phyloP scores from a whole-genome alignment of 768 basidiomycete species.

The Suillus brevipes region DNA sequence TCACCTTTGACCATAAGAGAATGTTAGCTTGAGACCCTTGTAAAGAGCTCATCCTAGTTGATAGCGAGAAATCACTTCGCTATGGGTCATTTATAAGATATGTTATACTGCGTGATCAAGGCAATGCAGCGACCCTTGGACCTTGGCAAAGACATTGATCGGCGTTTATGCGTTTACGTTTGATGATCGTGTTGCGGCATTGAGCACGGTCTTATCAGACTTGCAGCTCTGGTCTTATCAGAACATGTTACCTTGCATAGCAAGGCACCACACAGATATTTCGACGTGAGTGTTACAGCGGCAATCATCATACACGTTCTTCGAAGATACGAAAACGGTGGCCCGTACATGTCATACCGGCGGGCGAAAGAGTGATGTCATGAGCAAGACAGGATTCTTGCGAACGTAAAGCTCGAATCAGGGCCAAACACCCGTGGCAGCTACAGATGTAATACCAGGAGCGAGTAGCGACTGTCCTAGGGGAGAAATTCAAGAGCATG shows the following conservation, averaged over 20 bases:
- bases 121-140: neutral
- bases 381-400: neutral
- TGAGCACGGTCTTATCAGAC: neutral
- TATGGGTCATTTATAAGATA: neutral
- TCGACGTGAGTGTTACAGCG: neutral
- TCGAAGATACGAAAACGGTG: neutral
- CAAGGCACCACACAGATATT: neutral
- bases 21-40: neutral
- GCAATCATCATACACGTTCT: neutral
- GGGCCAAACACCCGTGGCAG: neutral
- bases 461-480: neutral
- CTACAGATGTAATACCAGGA: neutral
- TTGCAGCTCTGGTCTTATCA: neutral
- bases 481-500: neutral
- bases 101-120: neutral
- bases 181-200: neutral
- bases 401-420: neutral
- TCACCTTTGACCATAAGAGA: neutral
- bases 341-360: neutral
- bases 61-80: neutral
- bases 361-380: neutral
- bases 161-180: too few relatives aligned
- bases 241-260: neutral
- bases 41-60: neutral
- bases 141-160: neutral